A percentile compares a stretch with the other conserved stretches of the same genome.
phyloP scores from a whole-genome alignment of 805 yeast species.

The Phaffomyces thermotolerans region DNA sequence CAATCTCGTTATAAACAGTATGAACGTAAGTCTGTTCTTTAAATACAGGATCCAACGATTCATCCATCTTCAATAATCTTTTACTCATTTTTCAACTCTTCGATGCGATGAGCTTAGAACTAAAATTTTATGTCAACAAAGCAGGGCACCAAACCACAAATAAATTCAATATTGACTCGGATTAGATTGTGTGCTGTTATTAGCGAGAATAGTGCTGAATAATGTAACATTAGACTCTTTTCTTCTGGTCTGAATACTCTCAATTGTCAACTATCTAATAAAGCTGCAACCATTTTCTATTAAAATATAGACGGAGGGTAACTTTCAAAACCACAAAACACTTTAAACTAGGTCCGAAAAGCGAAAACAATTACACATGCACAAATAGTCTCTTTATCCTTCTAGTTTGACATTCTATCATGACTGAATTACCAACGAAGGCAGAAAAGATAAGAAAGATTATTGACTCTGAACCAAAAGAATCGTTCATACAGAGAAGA shows the following conservation, averaged over 20 bases:
- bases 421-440: background rate
- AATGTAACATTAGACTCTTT: too few relatives aligned
- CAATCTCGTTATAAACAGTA: conserved; percentile 87
- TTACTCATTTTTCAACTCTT: background rate
- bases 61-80: conserved; percentile 13
- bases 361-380: background rate
- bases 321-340: too few relatives aligned
- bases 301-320: too few relatives aligned
- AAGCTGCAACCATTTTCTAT: too few relatives aligned
- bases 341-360: background rate
- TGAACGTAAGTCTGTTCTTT: conserved; percentile 82
- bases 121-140: too few relatives aligned
- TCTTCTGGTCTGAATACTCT: too few relatives aligned
- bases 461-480: conserved; percentile 14
- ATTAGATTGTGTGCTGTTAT: too few relatives aligned
- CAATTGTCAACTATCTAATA: too few relatives aligned
- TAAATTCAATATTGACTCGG: too few relatives aligned
- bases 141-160: too few relatives aligned
- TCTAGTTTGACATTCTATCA: too few relatives aligned
- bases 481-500: conserved; percentile 17
- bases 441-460: conserved; percentile 7
- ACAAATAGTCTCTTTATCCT: background rate
- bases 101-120: background rate
- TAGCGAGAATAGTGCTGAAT: too few relatives aligned
- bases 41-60: conserved; percentile 35